Percentiles rank a stretch among this genome's conserved stretches.
Evolutionary conservation across 306 rosid species (phyloP).

Genomic region (Glycine soja): DNA sequence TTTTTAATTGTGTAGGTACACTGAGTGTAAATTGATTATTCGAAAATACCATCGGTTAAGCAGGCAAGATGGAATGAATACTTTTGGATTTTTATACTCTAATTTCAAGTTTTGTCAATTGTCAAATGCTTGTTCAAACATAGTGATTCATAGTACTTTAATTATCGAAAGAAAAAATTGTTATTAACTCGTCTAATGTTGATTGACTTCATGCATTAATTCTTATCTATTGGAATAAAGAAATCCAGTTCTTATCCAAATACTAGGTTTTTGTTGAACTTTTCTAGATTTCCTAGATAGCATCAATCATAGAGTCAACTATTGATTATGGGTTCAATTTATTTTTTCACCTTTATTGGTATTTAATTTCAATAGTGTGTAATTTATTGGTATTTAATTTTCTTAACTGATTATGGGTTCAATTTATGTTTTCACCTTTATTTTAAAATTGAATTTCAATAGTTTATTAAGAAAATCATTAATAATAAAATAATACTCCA

Average conservation of each 20-base stretch:
- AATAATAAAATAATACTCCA: too few relatives aligned
- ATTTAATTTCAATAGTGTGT: too few relatives aligned
- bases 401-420: too few relatives aligned
- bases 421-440: too few relatives aligned
- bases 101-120: not conserved
- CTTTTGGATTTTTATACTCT: not conserved
- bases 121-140: not conserved
- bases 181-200: not conserved
- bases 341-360: too few relatives aligned
- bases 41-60: too few relatives aligned
- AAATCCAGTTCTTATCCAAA: slow-evolving; percentile 39
- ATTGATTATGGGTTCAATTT: too few relatives aligned
- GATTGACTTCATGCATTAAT: slow-evolving; percentile 14
- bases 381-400: not conserved
- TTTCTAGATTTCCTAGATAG: not conserved
- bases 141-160: not conserved
- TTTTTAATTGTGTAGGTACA: not conserved
- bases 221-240: slow-evolving; percentile 42
- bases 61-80: not conserved
- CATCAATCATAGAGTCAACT: slow-evolving; percentile 19
- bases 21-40: not conserved
- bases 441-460: too few relatives aligned
- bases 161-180: not conserved
- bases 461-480: too few relatives aligned
- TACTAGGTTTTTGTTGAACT: slow-evolving; percentile 37